Conservation (phyloP, 2,329 filamentous ascomycete genomes). For the Calonectria henricotiae region DNA sequence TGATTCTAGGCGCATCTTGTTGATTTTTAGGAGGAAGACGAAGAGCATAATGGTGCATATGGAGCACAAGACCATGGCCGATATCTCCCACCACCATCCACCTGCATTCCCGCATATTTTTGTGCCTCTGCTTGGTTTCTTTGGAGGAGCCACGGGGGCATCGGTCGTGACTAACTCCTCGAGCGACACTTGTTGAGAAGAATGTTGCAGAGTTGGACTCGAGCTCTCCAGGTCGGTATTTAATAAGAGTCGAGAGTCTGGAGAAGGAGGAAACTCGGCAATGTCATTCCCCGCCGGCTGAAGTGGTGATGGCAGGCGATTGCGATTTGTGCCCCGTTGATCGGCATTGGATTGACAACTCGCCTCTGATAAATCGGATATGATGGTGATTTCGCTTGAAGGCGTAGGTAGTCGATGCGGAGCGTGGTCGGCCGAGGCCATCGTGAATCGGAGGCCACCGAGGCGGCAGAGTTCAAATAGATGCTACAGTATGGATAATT, state of each 20-base stretch:
- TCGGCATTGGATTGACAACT: neutral
- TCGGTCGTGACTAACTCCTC: neutral
- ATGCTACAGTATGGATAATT: neutral
- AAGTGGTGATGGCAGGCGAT: neutral
- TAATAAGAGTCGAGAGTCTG: neutral
- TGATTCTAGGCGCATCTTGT: neutral
- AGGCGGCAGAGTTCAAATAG: neutral
- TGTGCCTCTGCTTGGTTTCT: neutral
- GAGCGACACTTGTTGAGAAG: neutral
- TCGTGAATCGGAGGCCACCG: neutral
- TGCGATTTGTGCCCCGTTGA: neutral
- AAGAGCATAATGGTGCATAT: slow-evolving; percentile 15
- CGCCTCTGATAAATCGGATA: neutral
- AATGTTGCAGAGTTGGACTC: neutral
- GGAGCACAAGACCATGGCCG: slow-evolving; percentile 11
- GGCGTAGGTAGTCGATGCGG: neutral
- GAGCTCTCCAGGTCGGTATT: neutral
- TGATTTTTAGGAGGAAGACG: slow-evolving; percentile 12
- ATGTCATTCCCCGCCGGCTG: neutral
- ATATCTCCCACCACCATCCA: slow-evolving; percentile 35
- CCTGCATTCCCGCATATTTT: neutral
- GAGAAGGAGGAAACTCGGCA: neutral
- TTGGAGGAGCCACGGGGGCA: neutral
- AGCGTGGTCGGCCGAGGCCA: neutral
- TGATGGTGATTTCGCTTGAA: neutral